These are phyloP conservation scores for Pterocarpus santalinus DNA, from an alignment of 306 rosid genomes.

Conservation along the genomic window DNA sequence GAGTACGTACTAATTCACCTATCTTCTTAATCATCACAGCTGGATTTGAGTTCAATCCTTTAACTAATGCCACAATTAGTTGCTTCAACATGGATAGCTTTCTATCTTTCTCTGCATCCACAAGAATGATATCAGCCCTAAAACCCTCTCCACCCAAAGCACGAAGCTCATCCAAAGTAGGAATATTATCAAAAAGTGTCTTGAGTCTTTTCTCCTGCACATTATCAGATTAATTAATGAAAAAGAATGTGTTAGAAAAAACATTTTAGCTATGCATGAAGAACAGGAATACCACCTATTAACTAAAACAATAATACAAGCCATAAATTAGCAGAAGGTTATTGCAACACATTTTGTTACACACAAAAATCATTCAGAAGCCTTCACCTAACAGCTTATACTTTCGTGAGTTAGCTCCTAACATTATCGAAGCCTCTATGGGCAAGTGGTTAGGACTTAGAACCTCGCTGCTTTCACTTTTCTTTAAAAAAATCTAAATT, in stretches of 20 bases:
- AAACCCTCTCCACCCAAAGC: constrained; percentile 77
- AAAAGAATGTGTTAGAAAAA: constrained; percentile 16
- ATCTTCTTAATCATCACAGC: constrained; percentile 91
- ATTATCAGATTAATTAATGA: constrained; percentile 39
- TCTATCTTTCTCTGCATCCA: constrained; percentile 88
- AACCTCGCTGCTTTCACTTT: too few relatives aligned
- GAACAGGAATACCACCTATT: constrained; percentile 32
- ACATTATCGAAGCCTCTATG: not conserved
- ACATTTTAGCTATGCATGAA: constrained; percentile 8
- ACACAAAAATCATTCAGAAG: not conserved
- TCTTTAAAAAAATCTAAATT: not conserved
- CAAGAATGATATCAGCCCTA: constrained; percentile 89
- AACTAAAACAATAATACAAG: constrained; percentile 32
- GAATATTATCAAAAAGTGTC: constrained; percentile 77
- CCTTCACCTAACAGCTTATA: not conserved
- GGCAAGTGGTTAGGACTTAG: too few relatives aligned
- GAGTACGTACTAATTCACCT: constrained; percentile 79
- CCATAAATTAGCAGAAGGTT: constrained; percentile 15
- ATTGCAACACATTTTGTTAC: not conserved
- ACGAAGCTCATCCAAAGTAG: constrained; percentile 87
- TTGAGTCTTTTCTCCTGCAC: constrained; percentile 89
- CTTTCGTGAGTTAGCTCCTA: not conserved
- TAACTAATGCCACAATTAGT: constrained; percentile 78
- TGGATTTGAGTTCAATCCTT: constrained; percentile 88
- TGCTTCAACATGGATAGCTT: constrained; percentile 93